These are phyloP conservation scores for Fraxinus pennsylvanica DNA, from an alignment of 257 asterid species.

Conservation along the genomic window DNA sequence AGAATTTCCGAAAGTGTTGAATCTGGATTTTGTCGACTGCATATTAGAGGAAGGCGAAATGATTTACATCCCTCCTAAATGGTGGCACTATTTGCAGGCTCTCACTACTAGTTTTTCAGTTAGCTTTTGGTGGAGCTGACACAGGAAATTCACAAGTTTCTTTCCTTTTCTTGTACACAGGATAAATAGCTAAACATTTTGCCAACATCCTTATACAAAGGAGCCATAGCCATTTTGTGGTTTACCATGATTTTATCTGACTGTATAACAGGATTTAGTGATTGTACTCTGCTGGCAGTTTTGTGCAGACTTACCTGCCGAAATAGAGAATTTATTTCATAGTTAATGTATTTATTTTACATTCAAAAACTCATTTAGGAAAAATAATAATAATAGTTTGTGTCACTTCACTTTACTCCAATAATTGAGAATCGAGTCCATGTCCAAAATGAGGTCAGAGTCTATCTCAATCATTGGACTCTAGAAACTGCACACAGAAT, in stretches of 20 bases:
- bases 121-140: slow-evolving; percentile 93
- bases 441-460: not conserved
- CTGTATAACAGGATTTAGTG: not conserved
- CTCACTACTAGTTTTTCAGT: slow-evolving; percentile 91
- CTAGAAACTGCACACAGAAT: not conserved
- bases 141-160: slow-evolving; percentile 23
- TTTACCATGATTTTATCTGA: not conserved
- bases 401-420: not conserved
- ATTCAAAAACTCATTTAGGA: not conserved
- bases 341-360: not conserved
- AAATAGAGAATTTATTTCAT: not conserved
- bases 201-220: slow-evolving; percentile 17
- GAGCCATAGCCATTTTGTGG: slow-evolving; percentile 4
- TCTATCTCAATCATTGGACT: not conserved
- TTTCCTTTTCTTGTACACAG: slow-evolving; percentile 6
- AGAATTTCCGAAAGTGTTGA: slow-evolving; percentile 63
- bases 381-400: too few relatives aligned
- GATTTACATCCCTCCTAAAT: slow-evolving; percentile 96
- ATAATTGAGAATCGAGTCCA: not conserved
- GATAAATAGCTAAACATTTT: slow-evolving; percentile 7
- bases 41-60: slow-evolving; percentile 95
- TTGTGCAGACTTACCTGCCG: too few relatives aligned
- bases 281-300: not conserved
- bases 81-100: slow-evolving; percentile 98
- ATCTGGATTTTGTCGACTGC: slow-evolving; percentile 81